Evolutionary conservation across 1,284 basidiomycete genomes (phyloP), one percentile per base, ranked within the genome.

Genomic region (Austropuccinia psidii): DNA sequence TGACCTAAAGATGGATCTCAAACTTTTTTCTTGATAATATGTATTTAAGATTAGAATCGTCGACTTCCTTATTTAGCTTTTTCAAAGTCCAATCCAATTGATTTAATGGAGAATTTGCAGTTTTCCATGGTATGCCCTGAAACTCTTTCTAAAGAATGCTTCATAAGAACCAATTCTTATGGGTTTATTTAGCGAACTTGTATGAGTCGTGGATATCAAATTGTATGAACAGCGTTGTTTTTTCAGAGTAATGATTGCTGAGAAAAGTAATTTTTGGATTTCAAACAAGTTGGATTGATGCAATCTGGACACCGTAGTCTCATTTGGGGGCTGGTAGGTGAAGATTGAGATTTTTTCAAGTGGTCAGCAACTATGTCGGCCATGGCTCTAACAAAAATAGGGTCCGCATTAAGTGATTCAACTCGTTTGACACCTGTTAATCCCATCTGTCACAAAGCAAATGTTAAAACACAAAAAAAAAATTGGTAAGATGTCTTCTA

Each of bases 331-430:
- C 88, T 87, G 5, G 87, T 87, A 33, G 79, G 77, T 66, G 75
- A 74, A 24, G 82, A 81, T 4, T 75, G 35, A 13, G 58, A 37
- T 29, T 27, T 49, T 4, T 82, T 80, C 74, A 98, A 83, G 81
- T 99, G 96, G 69, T 86, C 83, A n/a, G 88, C 84, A 37, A 89
- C 89, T 74, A 98, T 89, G 81, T 99, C 95, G 2, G 96, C 95
- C 33, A 98, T 84, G 2, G 94, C 94, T n/a, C 91, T 88, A 77
- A 96, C 89, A 82, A 98, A 98, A 68, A 94, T 91, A 0, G 96
- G 95, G n/a, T 92, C 94, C 76, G 90, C 93, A 82, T 99, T 99
- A 75, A 98, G 84, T n/a, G 93, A 95, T 77, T 90, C 91, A 49
- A 91, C 90, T n/a, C 96, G 88, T 74, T 90, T 86, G 49, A 96